Evolutionary conservation across 2,329 filamentous ascomycete species (phyloP), one percentile per base, ranked within the genome.

Genomic region (Paramyrothecium roridum): DNA sequence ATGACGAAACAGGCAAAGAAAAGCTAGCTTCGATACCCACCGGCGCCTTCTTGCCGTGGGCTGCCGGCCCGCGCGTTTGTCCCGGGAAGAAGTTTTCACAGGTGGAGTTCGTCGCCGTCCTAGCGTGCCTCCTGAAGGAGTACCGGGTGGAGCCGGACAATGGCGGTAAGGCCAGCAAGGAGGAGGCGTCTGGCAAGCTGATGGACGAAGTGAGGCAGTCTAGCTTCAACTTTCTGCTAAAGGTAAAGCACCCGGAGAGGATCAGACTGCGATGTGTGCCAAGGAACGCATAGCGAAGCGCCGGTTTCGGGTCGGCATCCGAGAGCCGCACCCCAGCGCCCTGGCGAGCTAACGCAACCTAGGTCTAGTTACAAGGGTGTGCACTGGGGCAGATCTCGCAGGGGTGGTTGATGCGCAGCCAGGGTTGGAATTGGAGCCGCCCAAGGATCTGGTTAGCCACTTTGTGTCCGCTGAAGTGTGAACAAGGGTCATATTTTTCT

Each of bases 81-180:
- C 63, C 66, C 0, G 70, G 67, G 0, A 59, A 52, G 20, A 71
- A 69, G 51, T 71, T 73, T 55, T 65, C 67, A 2, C 63, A 71
- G 48, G 66, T 73, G 51, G 68, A 71, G 58, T 65, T 67, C 37
- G 69, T 68, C 4, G 67, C 66, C 2, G 64, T 61, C 3, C 54
- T 70, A 33, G 66, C 67, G 2, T 53, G 48, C 13, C 45, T 70
- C 17, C 65, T 68, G 7, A 6, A 6, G 37, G n/a, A 43, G 7
- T 43, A 13, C 7, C 37, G 37, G 6, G 37, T 43, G 37, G 37
- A 43, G 3, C 37, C 37, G n/a, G 13, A 61, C 8, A 52, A 50
- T 8, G 59, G 52, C 13, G 58, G 40, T 19, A 23, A 45, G 8
- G 19, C 33, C 20, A 52, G 55, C 56, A 59, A 56, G 17, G 52